Evolutionary conservation across 2,329 filamentous ascomycete species (phyloP).

Genomic region (Calonectria honghensis): DNA sequence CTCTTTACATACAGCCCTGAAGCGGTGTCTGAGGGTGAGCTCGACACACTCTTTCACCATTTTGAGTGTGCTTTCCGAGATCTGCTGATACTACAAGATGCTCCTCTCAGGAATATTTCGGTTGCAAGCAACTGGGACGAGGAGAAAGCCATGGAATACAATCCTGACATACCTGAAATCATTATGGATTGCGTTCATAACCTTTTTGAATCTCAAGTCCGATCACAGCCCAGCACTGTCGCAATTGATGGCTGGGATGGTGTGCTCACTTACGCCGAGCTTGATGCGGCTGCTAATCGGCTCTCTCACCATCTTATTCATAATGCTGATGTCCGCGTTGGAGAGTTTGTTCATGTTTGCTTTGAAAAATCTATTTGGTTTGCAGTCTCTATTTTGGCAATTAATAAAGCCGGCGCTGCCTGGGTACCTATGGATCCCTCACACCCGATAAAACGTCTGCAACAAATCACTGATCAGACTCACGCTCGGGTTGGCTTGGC

Average conservation of each 20-base stretch:
- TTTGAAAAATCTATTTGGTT: conserved; percentile 45
- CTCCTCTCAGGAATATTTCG: not conserved
- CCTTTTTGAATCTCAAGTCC: conserved; percentile 39
- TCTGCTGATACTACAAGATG: not conserved
- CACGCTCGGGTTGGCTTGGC: conserved; percentile 35
- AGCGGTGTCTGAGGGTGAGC: not conserved
- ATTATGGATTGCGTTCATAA: conserved; percentile 43
- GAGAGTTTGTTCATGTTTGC: conserved; percentile 35
- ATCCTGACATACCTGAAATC: conserved; percentile 4
- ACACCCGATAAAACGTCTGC: conserved; percentile 55
- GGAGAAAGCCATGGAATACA: not conserved
- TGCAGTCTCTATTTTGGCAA: conserved; percentile 56
- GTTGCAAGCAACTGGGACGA: conserved; percentile 17
- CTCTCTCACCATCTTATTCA: conserved; percentile 36
- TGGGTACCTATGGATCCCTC: conserved; percentile 61
- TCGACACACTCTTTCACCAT: not conserved
- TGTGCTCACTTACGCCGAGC: conserved; percentile 46
- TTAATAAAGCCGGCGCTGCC: conserved; percentile 59
- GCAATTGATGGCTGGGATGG: conserved; percentile 53
- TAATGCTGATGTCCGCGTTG: not conserved
- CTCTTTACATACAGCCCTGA: conserved; percentile 4
- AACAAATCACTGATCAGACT: conserved; percentile 30
- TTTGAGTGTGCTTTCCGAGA: not conserved
- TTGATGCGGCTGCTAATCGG: conserved; percentile 31
- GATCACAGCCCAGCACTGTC: conserved; percentile 33